Evolutionary conservation across 208 protist species (phyloP).

Genomic region (Crithidia mellificae): DNA sequence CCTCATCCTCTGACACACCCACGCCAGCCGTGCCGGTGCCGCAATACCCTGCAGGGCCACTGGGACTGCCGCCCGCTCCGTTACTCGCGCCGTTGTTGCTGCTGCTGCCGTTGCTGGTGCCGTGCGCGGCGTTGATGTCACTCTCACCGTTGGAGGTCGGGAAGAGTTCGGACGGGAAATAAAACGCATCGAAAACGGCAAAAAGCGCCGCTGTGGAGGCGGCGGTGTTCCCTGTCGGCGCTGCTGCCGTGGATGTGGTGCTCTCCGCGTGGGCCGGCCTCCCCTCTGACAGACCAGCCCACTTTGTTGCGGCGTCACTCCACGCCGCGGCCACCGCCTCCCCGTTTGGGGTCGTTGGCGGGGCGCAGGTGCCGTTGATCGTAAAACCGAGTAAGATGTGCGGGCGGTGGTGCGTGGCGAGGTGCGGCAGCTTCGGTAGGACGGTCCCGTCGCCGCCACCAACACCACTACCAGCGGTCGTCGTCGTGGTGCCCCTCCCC

Average conservation of each 20-base stretch:
- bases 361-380: background rate
- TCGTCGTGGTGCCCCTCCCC: background rate
- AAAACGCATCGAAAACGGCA: slow-evolving; percentile 35
- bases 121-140: too few relatives aligned
- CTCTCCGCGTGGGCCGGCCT: background rate
- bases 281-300: background rate
- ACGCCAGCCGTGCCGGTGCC: too few relatives aligned
- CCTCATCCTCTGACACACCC: background rate
- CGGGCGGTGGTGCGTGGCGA: slow-evolving; percentile 21
- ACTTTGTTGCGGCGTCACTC: slow-evolving; percentile 13
- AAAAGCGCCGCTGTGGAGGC: slow-evolving; percentile 8
- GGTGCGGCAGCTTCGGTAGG: background rate
- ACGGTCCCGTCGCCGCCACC: background rate
- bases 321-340: background rate
- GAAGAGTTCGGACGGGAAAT: slow-evolving; percentile 38
- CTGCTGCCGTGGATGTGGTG: too few relatives aligned
- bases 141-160: background rate
- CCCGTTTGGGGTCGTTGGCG: too few relatives aligned
- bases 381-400: slow-evolving; percentile 28
- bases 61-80: background rate
- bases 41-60: too few relatives aligned
- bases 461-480: too few relatives aligned
- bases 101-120: background rate
- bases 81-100: background rate
- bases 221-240: background rate